Evolutionary conservation across 1,284 basidiomycete species (phyloP).

Genomic region (Erythrobasidium hasegawianum): DNA sequence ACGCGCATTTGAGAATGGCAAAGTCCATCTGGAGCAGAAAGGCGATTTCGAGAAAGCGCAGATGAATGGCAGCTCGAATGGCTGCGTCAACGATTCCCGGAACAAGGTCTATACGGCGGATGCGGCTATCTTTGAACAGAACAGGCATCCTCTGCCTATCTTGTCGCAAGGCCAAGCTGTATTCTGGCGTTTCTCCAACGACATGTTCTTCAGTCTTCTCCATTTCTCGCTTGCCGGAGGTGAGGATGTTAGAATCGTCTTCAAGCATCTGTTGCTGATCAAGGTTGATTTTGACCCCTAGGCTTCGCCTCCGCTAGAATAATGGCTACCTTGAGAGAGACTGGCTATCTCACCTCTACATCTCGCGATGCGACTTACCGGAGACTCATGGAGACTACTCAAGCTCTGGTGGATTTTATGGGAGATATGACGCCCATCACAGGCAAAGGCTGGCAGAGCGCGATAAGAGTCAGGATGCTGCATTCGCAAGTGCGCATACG

Average conservation of each 20-base stretch:
- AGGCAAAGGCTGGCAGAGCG: constrained; percentile 40
- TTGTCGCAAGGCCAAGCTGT: constrained; percentile 42
- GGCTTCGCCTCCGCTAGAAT: constrained; percentile 39
- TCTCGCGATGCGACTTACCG: constrained; percentile 41
- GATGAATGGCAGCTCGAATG: constrained; percentile 9
- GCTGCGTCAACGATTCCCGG: neutral
- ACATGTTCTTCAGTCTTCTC: constrained; percentile 39
- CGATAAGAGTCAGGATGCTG: constrained; percentile 40
- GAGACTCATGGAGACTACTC: constrained; percentile 41
- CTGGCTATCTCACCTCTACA: constrained; percentile 41
- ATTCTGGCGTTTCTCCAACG: constrained; percentile 40
- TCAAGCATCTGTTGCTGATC: neutral
- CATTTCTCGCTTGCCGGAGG: constrained; percentile 43
- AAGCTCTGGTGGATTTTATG: constrained; percentile 38
- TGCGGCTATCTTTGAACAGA: constrained; percentile 6
- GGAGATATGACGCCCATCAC: constrained; percentile 40
- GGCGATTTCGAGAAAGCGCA: constrained; percentile 8
- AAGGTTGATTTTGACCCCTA: neutral
- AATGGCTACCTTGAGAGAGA: constrained; percentile 39
- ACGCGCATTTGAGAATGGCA: neutral
- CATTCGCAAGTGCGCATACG: constrained; percentile 41
- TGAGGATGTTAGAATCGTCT: neutral
- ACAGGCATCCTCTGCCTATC: constrained; percentile 13
- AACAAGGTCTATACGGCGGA: constrained; percentile 11
- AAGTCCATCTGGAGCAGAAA: neutral